Conservation (phyloP, 768 basidiomycete genomes). For the Cystobasidium onofrii region DNA sequence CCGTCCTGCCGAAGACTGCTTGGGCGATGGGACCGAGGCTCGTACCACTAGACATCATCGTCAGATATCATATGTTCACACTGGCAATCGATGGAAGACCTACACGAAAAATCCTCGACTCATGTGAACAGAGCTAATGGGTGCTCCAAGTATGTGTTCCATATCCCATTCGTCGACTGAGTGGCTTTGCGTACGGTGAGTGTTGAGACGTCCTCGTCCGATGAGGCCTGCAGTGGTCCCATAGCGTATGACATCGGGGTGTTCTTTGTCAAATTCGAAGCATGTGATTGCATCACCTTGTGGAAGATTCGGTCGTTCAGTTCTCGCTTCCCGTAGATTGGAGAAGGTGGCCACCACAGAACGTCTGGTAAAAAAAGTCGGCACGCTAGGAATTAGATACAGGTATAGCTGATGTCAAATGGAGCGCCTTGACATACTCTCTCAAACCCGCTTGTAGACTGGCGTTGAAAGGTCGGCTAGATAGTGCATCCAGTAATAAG, state of each 20-base stretch:
- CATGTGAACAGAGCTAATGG: constrained; percentile 7
- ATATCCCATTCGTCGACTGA: constrained; percentile 4
- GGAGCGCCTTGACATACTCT: neutral
- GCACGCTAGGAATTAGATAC: neutral
- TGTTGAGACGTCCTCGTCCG: neutral
- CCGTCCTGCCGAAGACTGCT: neutral
- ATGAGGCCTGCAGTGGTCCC: constrained; percentile 1
- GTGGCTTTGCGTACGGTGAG: neutral
- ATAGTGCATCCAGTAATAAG: neutral
- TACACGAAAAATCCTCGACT: neutral
- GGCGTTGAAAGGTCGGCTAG: neutral
- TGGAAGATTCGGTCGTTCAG: neutral
- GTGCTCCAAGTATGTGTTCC: constrained; percentile 1
- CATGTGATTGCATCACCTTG: neutral
- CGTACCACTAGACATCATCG: neutral
- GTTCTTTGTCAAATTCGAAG: constrained; percentile 3
- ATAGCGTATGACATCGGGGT: constrained; percentile 7
- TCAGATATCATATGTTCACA: too few relatives aligned
- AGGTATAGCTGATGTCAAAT: neutral
- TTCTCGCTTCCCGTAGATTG: neutral
- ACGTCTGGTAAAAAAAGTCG: neutral
- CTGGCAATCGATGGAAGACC: too few relatives aligned
- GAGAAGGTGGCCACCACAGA: neutral
- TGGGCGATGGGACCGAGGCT: constrained; percentile 11
- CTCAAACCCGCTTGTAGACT: neutral